Evolutionary conservation across 2,329 filamentous ascomycete species (phyloP).

Genomic region (Venturiaceae sp.): DNA sequence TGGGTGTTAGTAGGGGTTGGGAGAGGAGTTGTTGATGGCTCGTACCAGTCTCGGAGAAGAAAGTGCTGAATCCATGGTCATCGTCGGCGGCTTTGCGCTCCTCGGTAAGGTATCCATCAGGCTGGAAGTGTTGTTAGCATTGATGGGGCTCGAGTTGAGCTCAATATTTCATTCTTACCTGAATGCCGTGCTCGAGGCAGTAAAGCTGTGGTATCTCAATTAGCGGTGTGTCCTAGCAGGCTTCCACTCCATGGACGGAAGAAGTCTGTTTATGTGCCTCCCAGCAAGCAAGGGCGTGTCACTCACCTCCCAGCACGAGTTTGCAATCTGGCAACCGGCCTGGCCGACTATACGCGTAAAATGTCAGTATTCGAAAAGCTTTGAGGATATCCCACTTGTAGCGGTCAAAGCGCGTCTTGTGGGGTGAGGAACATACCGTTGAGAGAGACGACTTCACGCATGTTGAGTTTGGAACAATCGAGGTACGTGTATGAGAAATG

Average conservation of each 20-base stretch:
- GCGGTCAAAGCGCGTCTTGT: slow-evolving; percentile 32
- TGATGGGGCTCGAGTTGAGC: slow-evolving; percentile 12
- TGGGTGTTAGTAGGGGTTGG: slow-evolving; percentile 15
- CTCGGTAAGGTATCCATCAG: slow-evolving; percentile 96
- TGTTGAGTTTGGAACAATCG: too few relatives aligned
- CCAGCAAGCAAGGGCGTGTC: slow-evolving; percentile 13
- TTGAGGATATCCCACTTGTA: slow-evolving; percentile 14
- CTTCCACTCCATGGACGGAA: slow-evolving; percentile 21
- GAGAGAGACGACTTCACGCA: slow-evolving; percentile 85
- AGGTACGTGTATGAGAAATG: neutral
- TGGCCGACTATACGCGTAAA: slow-evolving; percentile 73
- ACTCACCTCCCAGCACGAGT: slow-evolving; percentile 99
- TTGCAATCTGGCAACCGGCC: slow-evolving; percentile 99
- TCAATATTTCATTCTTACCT: slow-evolving; percentile 48
- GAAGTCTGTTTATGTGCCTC: slow-evolving; percentile 16
- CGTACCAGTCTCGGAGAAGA: slow-evolving; percentile 99
- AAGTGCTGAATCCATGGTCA: slow-evolving; percentile 98
- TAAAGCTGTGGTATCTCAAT: slow-evolving; percentile 62
- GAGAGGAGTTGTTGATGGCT: slow-evolving; percentile 11
- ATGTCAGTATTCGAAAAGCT: slow-evolving; percentile 40
- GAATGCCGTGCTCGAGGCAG: slow-evolving; percentile 99
- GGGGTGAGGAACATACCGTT: slow-evolving; percentile 62
- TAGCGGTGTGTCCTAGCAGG: slow-evolving; percentile 19
- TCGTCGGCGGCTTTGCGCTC: slow-evolving; percentile 90
- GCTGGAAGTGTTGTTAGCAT: slow-evolving; percentile 45